Base-by-base conservation (phyloP, 345 rosid species). In the Gynandropsis gynandra region DNA sequence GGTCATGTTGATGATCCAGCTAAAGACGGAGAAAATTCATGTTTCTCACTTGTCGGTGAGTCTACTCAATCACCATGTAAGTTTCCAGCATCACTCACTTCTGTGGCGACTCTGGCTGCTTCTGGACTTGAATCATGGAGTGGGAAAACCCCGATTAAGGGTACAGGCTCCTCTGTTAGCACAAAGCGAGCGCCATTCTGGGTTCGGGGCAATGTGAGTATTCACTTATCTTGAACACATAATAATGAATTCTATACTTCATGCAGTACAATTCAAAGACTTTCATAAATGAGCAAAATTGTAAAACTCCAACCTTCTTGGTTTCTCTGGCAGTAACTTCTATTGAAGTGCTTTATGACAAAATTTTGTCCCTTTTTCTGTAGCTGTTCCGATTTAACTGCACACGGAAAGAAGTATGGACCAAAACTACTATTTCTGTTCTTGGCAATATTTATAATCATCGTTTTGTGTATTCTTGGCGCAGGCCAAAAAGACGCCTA, bases 141-240 rank as follows among this genome's bases (percentile, higher is more conserved):
- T 50, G 92, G 76, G 63, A 87, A 79, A 79, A 29, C 84, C 3
- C 56, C 56, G 40, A 71, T 74, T 74, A 87, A 82, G 72, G 61
- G 65, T 62, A 64, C 83, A 10, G 74, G 80, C 52, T 78, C 97
- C 54, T 80, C 75, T 62, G 55, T 42, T 63, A 76, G 66, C 45
- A 41, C 80, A 17, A 87, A 81, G 76, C 74, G 87, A 21, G 58
- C 93, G 64, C 63, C 87, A 40, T 82, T 92, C 63, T 87, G 98
- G 98, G 87, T 95, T 66, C 84, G 96, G 76, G 87, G 80, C 67
- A 69, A 64, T 69, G 98, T 92, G 70, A 73, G 96, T 76, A 39
- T 40, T 55, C 41, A 37, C 41, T 61, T 50, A 10, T 20, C 56
- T 62, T 60, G 24, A 56, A 58, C 31, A 58, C 40, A 19, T 48